Percentiles rank a stretch among this genome's conserved stretches.
These are phyloP conservation scores for Lablab purpureus DNA, from an alignment of 306 rosid species.

Conservation along the genomic window DNA sequence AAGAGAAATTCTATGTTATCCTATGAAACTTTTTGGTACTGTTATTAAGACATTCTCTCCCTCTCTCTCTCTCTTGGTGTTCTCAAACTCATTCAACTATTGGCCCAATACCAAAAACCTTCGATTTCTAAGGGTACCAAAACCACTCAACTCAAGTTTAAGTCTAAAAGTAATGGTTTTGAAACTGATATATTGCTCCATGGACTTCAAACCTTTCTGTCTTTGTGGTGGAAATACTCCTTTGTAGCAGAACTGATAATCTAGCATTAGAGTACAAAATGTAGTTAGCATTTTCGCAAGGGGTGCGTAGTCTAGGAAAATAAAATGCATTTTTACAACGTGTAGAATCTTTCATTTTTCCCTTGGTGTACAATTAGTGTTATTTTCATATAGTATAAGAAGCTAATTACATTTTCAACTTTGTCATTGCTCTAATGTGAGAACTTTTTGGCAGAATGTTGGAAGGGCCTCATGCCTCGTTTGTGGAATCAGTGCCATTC, in stretches of 20 bases:
- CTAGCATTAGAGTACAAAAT: neutral
- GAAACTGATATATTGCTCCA: neutral
- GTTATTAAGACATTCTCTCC: no score
- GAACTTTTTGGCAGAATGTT: constrained; percentile 59
- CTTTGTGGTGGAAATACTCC: neutral
- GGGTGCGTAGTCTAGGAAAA: neutral
- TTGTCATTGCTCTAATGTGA: constrained; percentile 9
- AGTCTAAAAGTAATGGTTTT: neutral
- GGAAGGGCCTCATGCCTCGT: constrained; percentile 75
- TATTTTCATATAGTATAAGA: neutral
- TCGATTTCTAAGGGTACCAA: neutral
- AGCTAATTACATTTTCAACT: neutral
- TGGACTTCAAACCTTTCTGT: neutral
- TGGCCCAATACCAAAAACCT: neutral
- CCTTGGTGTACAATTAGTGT: neutral
- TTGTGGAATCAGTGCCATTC: constrained; percentile 78
- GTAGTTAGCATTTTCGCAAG: neutral
- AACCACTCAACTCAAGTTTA: neutral
- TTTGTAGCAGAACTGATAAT: neutral
- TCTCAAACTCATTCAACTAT: neutral
- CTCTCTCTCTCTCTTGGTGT: neutral
- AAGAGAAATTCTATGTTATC: neutral
- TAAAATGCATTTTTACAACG: neutral
- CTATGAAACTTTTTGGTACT: neutral
- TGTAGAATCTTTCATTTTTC: neutral